These are phyloP conservation scores for Aspergillus hiratsukae DNA, from an alignment of 2,329 filamentous ascomycete genomes.

Conservation along the genomic window DNA sequence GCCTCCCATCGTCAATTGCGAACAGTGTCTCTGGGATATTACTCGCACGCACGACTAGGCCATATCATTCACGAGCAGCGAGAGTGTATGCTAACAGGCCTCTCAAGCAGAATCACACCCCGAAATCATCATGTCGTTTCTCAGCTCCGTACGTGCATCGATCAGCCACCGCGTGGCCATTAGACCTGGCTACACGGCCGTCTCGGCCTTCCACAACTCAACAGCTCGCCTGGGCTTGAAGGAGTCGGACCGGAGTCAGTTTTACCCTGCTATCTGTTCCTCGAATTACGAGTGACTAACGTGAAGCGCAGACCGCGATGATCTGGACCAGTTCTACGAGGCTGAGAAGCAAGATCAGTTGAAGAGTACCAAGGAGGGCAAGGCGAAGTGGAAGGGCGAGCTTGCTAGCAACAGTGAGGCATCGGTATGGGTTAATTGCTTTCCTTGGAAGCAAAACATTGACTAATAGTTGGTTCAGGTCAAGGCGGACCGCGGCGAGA, in stretches of 20 bases:
- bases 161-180: conserved; percentile 18
- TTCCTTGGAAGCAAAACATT: neutral
- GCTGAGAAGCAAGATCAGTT: conserved; percentile 60
- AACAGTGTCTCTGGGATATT: neutral
- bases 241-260: conserved; percentile 33
- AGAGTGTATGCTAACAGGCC: neutral
- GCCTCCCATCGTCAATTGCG: neutral
- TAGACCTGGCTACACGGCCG: conserved; percentile 13
- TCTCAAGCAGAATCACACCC: neutral
- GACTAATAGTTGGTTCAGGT: conserved; percentile 26
- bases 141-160: conserved; percentile 24
- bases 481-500: conserved; percentile 58
- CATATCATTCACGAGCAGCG: neutral
- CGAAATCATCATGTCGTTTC: conserved; percentile 31
- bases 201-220: conserved; percentile 28
- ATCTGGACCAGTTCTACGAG: conserved; percentile 44
- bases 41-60: neutral
- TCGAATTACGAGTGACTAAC: neutral
- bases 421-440: conserved; percentile 49
- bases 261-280: neutral
- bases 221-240: conserved; percentile 25
- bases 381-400: conserved; percentile 71
- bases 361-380: conserved; percentile 51
- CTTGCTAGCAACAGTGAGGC: conserved; percentile 77
- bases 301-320: conserved; percentile 35